Evolutionary conservation across 2,329 filamentous ascomycete genomes (phyloP), one percentile per base, ranked within the genome.

Genomic region (Didymella sp.): DNA sequence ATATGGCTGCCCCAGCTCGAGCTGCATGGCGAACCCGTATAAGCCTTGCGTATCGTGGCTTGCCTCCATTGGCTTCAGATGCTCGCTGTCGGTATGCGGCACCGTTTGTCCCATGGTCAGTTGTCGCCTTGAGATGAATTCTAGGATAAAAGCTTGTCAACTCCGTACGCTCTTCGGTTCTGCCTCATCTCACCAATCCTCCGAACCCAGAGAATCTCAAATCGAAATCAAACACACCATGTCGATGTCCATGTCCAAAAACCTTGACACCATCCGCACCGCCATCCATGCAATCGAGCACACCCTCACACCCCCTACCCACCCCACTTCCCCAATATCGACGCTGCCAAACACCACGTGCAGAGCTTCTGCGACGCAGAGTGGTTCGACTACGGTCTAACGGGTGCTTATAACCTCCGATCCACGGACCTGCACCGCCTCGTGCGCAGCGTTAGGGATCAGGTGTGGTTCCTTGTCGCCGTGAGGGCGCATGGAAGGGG

Each of bases 401-500:
- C 13, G 6, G 9, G 17, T 22, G 19, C 35, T 9, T 48, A 28
- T 44, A 48, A 48, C 24, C 30, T 55, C 2, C 45, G 31, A 2
- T 9, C 30, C 17, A 35, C 19, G 3, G 48, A 31, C 7, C 28
- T 41, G 9, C 48, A 40, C 15, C 25, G 53, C 4, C 4, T 43
- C 5, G 35, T 38, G 6, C 42, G 50, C 3, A 2, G 19, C 0
- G 25, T 63, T 24, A 51, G 57, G 17, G 45, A 62, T 35, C 58
- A 30, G 7, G 53, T 51, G 2, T 35, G 45, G 9, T 59, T 51
- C 30, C 12, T 59, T 1, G 54, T 65, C 13, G 62, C 62, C 5
- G 21, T 42, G 7, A 52, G 47, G 1, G 61, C 62, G 9, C 55
- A 59, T 13, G 6, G 6, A 25, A 53, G 11, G 53, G 54, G 4